Percentiles rank a stretch among this genome's conserved stretches.
Conservation (phyloP, 2,329 filamentous ascomycete genomes). For the Fusarium illudens region DNA sequence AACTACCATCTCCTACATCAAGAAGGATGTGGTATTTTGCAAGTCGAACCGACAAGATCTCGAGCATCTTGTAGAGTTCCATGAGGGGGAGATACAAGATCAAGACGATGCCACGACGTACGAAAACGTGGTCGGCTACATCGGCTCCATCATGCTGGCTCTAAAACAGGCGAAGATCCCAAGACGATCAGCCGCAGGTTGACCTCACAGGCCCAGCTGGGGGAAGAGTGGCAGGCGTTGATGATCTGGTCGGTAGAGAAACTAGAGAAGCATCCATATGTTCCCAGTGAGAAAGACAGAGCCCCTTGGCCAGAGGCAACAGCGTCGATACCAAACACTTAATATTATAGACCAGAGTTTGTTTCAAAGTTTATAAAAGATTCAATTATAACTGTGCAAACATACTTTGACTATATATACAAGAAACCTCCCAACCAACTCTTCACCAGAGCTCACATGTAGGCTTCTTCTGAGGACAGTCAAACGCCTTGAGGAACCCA, state of each 20-base stretch:
- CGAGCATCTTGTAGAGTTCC: slow-evolving; percentile 14
- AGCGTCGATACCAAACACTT: neutral
- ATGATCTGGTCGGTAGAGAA: neutral
- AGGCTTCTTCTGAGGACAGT: slow-evolving; percentile 71
- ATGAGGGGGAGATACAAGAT: slow-evolving; percentile 2
- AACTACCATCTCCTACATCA: neutral
- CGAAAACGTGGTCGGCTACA: slow-evolving; percentile 19
- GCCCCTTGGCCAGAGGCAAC: neutral
- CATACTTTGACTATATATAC: no score
- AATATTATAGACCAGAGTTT: neutral
- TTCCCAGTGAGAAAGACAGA: neutral
- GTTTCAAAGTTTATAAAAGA: no score
- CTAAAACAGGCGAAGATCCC: slow-evolving; percentile 17
- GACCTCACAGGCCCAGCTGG: slow-evolving; percentile 6
- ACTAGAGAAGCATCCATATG: neutral
- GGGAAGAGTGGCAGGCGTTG: neutral
- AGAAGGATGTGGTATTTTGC: neutral
- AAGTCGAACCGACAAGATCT: slow-evolving; percentile 15
- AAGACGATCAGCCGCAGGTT: slow-evolving; percentile 28
- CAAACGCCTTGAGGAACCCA: slow-evolving; percentile 73
- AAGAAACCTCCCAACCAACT: neutral
- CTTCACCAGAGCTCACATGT: slow-evolving; percentile 74
- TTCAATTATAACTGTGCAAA: no score
- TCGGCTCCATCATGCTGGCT: slow-evolving; percentile 28
- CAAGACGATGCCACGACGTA: slow-evolving; percentile 26